Base-by-base conservation (phyloP, 73 alveolate species). In the Symbiodinium pilosum region DNA sequence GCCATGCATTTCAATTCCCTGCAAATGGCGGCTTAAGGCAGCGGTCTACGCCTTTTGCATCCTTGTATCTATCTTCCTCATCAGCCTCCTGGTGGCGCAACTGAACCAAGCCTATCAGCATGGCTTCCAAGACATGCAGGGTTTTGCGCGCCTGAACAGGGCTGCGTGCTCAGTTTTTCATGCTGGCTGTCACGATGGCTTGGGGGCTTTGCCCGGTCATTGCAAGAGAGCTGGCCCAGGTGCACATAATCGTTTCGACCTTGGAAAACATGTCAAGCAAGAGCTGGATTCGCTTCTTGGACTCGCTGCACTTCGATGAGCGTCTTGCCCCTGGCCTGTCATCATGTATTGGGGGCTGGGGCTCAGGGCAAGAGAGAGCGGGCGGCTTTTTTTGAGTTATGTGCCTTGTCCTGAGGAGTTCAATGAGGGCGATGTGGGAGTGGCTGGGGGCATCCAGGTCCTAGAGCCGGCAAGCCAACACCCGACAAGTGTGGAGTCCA, bases 371-470 rank as follows among this genome's bases (percentile, higher is more conserved):
- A 54, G 68, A 51, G 21, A 16, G 68, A 51, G 73, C 28, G 73
- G 20, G 30, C 20, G 32, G 28, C 3, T 26, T 16, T 11, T 5
- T n/a, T 1, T 6, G 34, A 1, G 39, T 64, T 64, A 14, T 14
- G 21, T 47, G 59, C 6, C 59, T 47, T 47, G 59, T 14, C 59
- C 59, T 47, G 81, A n/a, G 92, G 98, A 92, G 75, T 92, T 92
- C 98, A 75, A 75, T 56, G 91, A 92, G 56, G 98, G 98, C 81
- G 98, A 92, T 73, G 98, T 92, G 28, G 98, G 98, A 24, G 75
- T 92, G 51, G 77, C 98, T 26, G 98, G 98, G 6, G 98, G 98
- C 84, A 75, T 92, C 26, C 98, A 92, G 98, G 92, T 93, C 38
- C 54, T 77, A 2, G 98, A 93, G 85, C 98, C 85, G 34, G 98